phyloP scores from a whole-genome alignment of 2,329 filamentous ascomycete genomes.

The Aspergillus novoparasiticus region DNA sequence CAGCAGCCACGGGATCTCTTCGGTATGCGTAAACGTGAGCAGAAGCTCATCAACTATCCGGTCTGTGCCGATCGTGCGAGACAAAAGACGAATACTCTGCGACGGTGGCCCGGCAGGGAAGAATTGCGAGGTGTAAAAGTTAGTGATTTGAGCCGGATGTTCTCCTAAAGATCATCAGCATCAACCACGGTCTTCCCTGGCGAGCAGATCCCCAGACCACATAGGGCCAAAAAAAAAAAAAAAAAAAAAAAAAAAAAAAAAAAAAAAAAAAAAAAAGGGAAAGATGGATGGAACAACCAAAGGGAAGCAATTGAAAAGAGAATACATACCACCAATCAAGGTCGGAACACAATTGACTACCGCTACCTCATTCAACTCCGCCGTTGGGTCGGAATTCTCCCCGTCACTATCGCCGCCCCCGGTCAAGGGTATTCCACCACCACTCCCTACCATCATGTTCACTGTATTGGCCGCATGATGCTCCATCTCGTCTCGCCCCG shows the following conservation, averaged over 20 bases:
- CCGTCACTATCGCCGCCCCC: conserved; percentile 6
- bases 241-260: not conserved
- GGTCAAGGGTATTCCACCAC: conserved; percentile 2
- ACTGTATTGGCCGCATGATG: conserved; percentile 23
- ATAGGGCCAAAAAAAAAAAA: not conserved
- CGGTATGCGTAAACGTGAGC: conserved; percentile 57
- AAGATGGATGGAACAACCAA: too few relatives aligned
- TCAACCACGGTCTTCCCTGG: not conserved
- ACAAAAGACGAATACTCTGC: conserved; percentile 54
- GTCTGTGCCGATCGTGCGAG: conserved; percentile 58
- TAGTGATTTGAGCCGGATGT: conserved; percentile 27
- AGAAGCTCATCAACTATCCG: conserved; percentile 61
- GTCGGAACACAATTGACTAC: conserved; percentile 40
- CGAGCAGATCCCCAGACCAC: not conserved
- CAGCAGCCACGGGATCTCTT: conserved; percentile 58
- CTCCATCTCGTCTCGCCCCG: conserved; percentile 21
- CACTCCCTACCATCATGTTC: conserved; percentile 19
- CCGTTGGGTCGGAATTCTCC: conserved; percentile 3
- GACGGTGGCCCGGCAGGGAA: conserved; percentile 51
- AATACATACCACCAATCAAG: conserved; percentile 37
- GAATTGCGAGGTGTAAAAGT: conserved; percentile 59
- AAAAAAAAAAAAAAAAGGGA: conserved; percentile 15
- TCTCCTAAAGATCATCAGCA: conserved; percentile 20
- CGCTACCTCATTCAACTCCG: conserved; percentile 22
- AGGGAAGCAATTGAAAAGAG: too few relatives aligned